These are phyloP conservation scores for Aspergillus uvarum DNA, from an alignment of 2,329 filamentous ascomycete species.

Conservation along the genomic window DNA sequence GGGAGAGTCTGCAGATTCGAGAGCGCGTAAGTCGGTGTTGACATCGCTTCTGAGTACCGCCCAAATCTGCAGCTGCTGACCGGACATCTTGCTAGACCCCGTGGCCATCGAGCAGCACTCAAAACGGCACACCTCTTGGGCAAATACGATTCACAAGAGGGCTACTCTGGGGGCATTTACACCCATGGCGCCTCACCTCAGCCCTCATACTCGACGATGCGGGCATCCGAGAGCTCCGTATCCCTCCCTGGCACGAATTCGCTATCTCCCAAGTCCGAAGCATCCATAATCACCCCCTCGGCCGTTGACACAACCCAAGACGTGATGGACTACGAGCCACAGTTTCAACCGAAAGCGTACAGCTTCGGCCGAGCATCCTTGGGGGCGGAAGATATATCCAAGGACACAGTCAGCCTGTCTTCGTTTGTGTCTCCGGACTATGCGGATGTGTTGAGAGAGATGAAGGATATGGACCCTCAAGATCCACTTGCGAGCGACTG, in stretches of 20 bases:
- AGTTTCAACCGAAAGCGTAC: slow-evolving; percentile 23
- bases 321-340: slow-evolving; percentile 27
- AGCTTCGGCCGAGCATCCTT: slow-evolving; percentile 17
- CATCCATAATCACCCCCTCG: slow-evolving; percentile 28
- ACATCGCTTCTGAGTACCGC: not conserved
- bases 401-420: slow-evolving; percentile 12
- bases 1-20: slow-evolving; percentile 81
- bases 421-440: slow-evolving; percentile 26
- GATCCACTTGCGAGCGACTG: slow-evolving; percentile 41
- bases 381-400: slow-evolving; percentile 17
- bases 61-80: not conserved
- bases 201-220: slow-evolving; percentile 30
- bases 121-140: slow-evolving; percentile 25
- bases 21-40: slow-evolving; percentile 66
- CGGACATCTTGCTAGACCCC: slow-evolving; percentile 26
- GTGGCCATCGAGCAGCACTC: slow-evolving; percentile 32
- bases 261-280: slow-evolving; percentile 34
- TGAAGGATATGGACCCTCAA: slow-evolving; percentile 29
- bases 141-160: slow-evolving; percentile 25
- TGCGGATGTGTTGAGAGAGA: slow-evolving; percentile 32
- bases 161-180: slow-evolving; percentile 17
- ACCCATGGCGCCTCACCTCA: slow-evolving; percentile 23
- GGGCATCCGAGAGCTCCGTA: slow-evolving; percentile 32
- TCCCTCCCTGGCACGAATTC: slow-evolving; percentile 33
- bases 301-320: slow-evolving; percentile 27